Evolutionary conservation across 1,284 basidiomycete species (phyloP).

Genomic region (Trametes versicolor): DNA sequence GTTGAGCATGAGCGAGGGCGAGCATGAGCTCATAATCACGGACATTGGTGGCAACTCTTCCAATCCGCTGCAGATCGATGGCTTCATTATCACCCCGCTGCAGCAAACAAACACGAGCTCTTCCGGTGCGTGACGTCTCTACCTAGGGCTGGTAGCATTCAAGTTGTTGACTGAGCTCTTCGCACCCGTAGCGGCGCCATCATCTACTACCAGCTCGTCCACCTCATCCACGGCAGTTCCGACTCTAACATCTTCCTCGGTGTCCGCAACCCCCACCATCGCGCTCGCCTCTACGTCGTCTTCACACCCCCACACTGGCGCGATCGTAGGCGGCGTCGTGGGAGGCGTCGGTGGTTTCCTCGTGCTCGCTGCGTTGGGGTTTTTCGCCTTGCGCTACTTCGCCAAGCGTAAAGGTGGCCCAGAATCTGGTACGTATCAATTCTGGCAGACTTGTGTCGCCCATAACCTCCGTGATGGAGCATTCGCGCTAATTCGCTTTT

Average conservation of each 20-base stretch:
- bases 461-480: neutral
- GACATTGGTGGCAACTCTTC: conserved; percentile 8
- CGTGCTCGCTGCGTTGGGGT: conserved; percentile 1
- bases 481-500: neutral
- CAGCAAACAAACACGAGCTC: conserved; percentile 1
- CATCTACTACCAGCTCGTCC: neutral
- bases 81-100: conserved; percentile 11
- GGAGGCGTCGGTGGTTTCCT: conserved; percentile 10
- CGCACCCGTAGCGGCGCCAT: neutral
- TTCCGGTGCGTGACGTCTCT: neutral
- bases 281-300: neutral
- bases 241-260: neutral
- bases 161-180: too few species aligned
- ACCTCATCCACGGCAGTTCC: neutral
- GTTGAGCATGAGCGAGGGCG: conserved; percentile 8
- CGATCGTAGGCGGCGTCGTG: conserved; percentile 13
- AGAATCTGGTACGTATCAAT: neutral
- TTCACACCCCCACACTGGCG: conserved; percentile 12
- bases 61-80: conserved; percentile 10
- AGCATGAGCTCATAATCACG: conserved; percentile 23
- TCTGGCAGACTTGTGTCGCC: neutral
- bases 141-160: too few species aligned
- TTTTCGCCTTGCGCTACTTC: neutral
- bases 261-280: neutral
- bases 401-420: neutral